Percentiles rank a stretch among this genome's conserved stretches.
Evolutionary conservation across 2,329 filamentous ascomycete genomes (phyloP).

Genomic region (Bisporella sp.): DNA sequence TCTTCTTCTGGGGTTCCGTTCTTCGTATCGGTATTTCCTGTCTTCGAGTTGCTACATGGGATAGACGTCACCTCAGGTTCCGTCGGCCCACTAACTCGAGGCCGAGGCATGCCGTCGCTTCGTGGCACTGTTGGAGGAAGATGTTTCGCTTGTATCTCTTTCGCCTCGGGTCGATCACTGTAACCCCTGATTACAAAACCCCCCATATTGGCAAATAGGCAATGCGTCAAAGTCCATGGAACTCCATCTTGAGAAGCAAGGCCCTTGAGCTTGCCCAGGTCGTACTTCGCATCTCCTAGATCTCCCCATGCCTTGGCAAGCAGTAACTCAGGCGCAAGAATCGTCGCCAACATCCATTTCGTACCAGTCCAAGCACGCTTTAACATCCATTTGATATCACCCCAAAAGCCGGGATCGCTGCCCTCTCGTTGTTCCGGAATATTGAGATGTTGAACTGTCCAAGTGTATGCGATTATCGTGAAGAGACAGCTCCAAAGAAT

Average conservation of each 20-base stretch:
- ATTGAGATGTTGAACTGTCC: constrained; percentile 17
- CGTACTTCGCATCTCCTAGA: constrained; percentile 1
- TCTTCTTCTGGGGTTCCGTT: no score
- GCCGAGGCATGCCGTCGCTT: no score
- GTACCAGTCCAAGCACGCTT: not conserved
- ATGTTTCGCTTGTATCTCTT: not conserved
- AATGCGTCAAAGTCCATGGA: constrained; percentile 12
- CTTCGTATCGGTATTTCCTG: no score
- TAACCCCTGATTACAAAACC: constrained; percentile 6
- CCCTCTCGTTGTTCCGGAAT: constrained; percentile 11
- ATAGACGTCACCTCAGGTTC: no score
- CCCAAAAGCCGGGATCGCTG: constrained; percentile 2
- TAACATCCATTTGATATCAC: constrained; percentile 3
- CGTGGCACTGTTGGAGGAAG: not conserved
- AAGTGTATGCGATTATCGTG: constrained; percentile 15
- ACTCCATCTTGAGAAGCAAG: constrained; percentile 4
- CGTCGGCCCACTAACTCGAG: no score
- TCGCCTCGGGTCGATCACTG: not conserved
- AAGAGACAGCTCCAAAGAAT: constrained; percentile 17
- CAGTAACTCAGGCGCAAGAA: constrained; percentile 8
- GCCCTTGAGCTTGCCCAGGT: not conserved
- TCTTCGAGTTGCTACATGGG: no score
- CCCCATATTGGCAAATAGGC: constrained; percentile 14
- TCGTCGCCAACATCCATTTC: constrained; percentile 11
- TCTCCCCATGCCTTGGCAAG: constrained; percentile 5